A percentile compares a stretch with the other conserved stretches of the same genome.
These are phyloP conservation scores for Myxozyma lipomycoides DNA, from an alignment of 805 yeast species.

Conservation along the genomic window DNA sequence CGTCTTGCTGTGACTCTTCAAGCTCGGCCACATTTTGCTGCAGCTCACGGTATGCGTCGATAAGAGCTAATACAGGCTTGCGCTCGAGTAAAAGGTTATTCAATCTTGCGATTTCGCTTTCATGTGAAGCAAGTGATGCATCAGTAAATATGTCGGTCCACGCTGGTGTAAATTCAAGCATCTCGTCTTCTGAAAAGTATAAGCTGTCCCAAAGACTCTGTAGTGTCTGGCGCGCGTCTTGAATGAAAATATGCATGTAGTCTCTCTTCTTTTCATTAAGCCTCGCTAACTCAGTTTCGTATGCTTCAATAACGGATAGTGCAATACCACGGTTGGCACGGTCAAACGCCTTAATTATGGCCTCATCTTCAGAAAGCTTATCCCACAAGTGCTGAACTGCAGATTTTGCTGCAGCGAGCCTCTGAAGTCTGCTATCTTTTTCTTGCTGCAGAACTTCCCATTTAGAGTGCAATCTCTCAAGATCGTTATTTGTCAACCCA, in stretches of 20 bases:
- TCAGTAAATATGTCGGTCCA: slow-evolving; percentile 53
- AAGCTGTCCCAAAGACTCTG: slow-evolving; percentile 58
- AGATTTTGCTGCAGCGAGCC: slow-evolving; percentile 35
- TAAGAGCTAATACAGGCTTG: slow-evolving; percentile 53
- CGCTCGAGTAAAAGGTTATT: slow-evolving; percentile 49
- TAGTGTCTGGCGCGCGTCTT: slow-evolving; percentile 57
- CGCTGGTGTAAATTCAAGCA: slow-evolving; percentile 46
- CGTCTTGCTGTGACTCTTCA: slow-evolving; percentile 68
- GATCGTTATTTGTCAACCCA: slow-evolving; percentile 32
- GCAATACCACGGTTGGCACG: slow-evolving; percentile 38
- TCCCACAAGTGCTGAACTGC: slow-evolving; percentile 54
- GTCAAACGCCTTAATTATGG: slow-evolving; percentile 43
- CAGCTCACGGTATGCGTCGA: slow-evolving; percentile 53
- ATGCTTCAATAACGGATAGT: slow-evolving; percentile 31
- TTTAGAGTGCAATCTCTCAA: slow-evolving; percentile 31
- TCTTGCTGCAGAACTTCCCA: slow-evolving; percentile 37
- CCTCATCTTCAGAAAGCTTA: slow-evolving; percentile 49
- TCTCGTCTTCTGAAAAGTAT: slow-evolving; percentile 53
- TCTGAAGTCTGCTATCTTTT: slow-evolving; percentile 35
- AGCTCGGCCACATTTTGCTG: slow-evolving; percentile 58
- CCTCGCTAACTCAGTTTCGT: slow-evolving; percentile 54
- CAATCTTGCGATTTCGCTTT: slow-evolving; percentile 53
- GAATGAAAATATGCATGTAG: slow-evolving; percentile 63
- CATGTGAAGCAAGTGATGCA: slow-evolving; percentile 57
- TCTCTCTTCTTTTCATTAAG: slow-evolving; percentile 58